A percentile compares a stretch with the other conserved stretches of the same genome.
Conservation (phyloP, 2,329 filamentous ascomycete species). For the Bertia moriformis region DNA sequence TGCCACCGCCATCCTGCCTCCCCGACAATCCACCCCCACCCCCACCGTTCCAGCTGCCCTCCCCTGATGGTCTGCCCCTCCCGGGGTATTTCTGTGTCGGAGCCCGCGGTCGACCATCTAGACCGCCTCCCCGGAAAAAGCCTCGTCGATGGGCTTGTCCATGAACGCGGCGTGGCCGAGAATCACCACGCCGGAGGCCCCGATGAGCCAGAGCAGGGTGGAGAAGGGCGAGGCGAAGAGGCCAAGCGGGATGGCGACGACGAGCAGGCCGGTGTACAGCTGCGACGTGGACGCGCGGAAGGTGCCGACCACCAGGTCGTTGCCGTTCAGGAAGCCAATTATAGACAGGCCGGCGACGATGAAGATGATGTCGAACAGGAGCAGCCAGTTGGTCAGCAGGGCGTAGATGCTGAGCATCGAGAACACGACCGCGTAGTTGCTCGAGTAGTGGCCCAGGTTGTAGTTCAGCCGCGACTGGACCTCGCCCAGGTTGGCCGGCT, state of each 20-base stretch:
- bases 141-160: constrained; percentile 99
- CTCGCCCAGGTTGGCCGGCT: constrained; percentile 81
- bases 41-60: constrained; percentile 49
- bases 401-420: constrained; percentile 93
- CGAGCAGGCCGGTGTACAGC: constrained; percentile 77
- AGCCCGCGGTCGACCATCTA: constrained; percentile 99
- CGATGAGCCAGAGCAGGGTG: constrained; percentile 87
- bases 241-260: constrained; percentile 71
- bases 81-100: constrained; percentile 73
- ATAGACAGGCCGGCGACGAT: constrained; percentile 76
- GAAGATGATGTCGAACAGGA: constrained; percentile 86
- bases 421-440: constrained; percentile 93
- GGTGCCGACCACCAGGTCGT: constrained; percentile 73
- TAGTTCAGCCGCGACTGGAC: constrained; percentile 89
- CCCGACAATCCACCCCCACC: constrained; percentile 26
- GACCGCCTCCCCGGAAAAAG: constrained; percentile 99
- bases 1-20: constrained; percentile 12
- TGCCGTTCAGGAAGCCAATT: constrained; percentile 78
- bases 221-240: constrained; percentile 72
- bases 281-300: constrained; percentile 78
- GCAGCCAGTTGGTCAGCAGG: constrained; percentile 69
- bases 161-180: constrained; percentile 87
- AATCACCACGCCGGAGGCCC: constrained; percentile 84
- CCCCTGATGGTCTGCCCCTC: constrained; percentile 99
- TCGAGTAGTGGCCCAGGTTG: constrained; percentile 92